phyloP scores from a whole-genome alignment of 306 rosid species.

The Trichosanthes cucumerina region DNA sequence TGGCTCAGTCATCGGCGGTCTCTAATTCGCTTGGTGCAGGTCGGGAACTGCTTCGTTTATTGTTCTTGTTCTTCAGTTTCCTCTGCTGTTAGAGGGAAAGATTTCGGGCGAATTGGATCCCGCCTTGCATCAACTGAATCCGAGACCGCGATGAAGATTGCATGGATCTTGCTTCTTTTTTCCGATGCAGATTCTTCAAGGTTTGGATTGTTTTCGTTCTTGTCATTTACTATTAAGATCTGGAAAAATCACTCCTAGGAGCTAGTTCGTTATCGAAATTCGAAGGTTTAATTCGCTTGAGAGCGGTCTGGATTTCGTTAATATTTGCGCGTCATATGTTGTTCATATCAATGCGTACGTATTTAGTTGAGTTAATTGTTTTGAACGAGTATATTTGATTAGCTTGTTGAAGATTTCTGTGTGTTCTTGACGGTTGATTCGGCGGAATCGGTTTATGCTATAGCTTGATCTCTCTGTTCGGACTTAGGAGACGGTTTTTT shows the following conservation, averaged over 20 bases:
- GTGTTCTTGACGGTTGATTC: neutral
- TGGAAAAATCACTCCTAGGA: neutral
- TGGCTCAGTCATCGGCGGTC: constrained; percentile 53
- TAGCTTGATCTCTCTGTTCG: neutral
- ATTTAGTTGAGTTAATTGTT: neutral
- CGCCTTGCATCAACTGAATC: constrained; percentile 98
- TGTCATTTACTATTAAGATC: neutral
- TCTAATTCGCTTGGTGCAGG: constrained; percentile 99
- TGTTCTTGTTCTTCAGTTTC: neutral
- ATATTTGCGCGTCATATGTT: neutral
- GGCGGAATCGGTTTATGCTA: neutral
- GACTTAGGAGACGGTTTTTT: neutral
- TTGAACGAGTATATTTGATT: neutral
- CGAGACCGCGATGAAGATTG: constrained; percentile 54
- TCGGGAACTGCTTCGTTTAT: constrained; percentile 74
- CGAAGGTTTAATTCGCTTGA: neutral
- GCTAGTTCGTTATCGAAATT: neutral
- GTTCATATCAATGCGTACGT: neutral
- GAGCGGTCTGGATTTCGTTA: neutral
- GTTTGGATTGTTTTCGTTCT: constrained; percentile 11
- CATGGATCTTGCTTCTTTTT: constrained; percentile 21
- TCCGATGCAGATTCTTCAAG: constrained; percentile 18
- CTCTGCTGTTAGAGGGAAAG: neutral
- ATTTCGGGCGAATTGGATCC: constrained; percentile 45
- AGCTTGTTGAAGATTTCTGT: neutral